Evolutionary conservation across 2,329 filamentous ascomycete genomes (phyloP), one percentile per base, ranked within the genome.

Genomic region (Aureobasidium mangrovei): DNA sequence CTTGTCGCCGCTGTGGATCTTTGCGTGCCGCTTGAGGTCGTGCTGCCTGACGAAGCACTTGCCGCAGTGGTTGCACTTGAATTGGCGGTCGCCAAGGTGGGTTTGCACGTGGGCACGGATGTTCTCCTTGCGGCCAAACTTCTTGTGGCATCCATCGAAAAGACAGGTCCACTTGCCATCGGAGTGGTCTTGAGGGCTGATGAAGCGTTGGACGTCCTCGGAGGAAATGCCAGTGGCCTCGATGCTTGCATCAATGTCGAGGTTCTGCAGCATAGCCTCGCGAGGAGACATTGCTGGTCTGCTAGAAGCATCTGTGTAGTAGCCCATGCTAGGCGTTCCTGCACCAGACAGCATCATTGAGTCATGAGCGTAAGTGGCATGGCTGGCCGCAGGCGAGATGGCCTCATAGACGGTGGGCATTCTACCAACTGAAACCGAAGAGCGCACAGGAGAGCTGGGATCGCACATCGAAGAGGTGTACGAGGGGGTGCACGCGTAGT

Each of bases 91-190:
- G 64, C 94, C 93, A 60, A 98, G 84, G 71, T 98, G 93, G 3
- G 93, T 98, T 72, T 98, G 93, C 10, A 98, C 88, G 69, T 98
- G 93, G 0, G 91, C 95, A 69, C 95, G 95, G 75, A 97, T 96
- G 72, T 98, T 97, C 70, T 98, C 93, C 69, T 96, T 95, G 62
- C 93, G 83, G n/a, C 91, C 91, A 67, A 98, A 97, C 52, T 84
- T 82, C 70, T 95, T 95, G 62, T 84, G 81, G 70, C 93, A 98
- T 29, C 83, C 84, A 7, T 88, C 75, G 62, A 69, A 77, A 12
- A 77, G 65, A 62, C 75, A 77, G 8, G 69, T 73, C 69, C 73
- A 77, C 36, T 74, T 70, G 59, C 70, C 69, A 51, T 68, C 72
- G 12, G 62, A 61, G 4, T 67, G 63, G 42, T 73, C 67, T 57